These are phyloP conservation scores for Irpex sp. DNA, from an alignment of 1,284 basidiomycete genomes.

Conservation along the genomic window DNA sequence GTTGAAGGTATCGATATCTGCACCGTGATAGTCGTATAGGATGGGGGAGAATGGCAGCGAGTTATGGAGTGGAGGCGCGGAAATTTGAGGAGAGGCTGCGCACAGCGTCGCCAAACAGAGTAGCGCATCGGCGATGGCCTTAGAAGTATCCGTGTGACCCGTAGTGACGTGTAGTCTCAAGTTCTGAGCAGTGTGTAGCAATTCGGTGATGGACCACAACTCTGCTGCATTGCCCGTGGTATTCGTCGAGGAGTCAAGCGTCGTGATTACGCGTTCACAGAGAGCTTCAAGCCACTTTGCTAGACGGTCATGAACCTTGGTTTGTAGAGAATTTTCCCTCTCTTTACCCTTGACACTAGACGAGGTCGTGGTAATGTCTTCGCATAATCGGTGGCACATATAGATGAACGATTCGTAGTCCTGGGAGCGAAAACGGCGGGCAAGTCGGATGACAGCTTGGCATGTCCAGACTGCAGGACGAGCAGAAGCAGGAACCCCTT, in stretches of 20 bases:
- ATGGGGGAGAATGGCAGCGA: conserved; percentile 18
- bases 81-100: conserved; percentile 15
- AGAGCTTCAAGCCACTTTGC: conserved; percentile 25
- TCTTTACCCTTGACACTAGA: not conserved
- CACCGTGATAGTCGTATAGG: conserved; percentile 25
- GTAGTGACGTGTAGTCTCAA: conserved; percentile 13
- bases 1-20: conserved; percentile 29
- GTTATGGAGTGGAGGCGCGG: conserved; percentile 1
- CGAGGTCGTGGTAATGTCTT: conserved; percentile 6
- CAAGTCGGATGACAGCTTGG: conserved; percentile 33
- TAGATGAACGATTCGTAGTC: conserved; percentile 24
- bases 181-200: conserved; percentile 16
- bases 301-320: conserved; percentile 16
- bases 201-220: conserved; percentile 15
- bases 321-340: conserved; percentile 6
- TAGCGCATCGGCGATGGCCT: conserved; percentile 25
- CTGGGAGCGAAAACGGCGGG: conserved; percentile 23
- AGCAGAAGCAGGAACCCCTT: conserved; percentile 4
- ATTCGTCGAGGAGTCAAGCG: not conserved
- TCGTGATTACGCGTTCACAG: conserved; percentile 12
- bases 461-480: conserved; percentile 36
- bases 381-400: conserved; percentile 11
- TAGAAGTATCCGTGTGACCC: conserved; percentile 8
- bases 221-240: not conserved
- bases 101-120: conserved; percentile 27